Evolutionary conservation across 2,329 filamentous ascomycete species (phyloP), one percentile per base, ranked within the genome.

Genomic region (Bipolaris cookei): DNA sequence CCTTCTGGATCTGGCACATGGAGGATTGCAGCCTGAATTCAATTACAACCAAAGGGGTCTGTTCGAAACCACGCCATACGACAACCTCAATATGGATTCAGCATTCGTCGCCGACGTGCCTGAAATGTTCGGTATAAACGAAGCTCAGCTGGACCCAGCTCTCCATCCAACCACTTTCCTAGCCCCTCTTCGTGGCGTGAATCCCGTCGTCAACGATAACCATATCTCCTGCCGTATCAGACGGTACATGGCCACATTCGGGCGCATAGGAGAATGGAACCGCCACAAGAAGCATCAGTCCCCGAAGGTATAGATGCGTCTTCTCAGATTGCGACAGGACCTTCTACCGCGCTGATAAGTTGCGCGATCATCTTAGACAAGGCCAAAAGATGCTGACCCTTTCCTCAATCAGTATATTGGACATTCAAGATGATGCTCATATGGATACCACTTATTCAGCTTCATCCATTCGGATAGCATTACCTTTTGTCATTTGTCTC

Each of bases 261-360:
- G 52, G 20, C 63, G 59, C 32, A n/a, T 47, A 5, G 52, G 48
- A 38, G 64, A 68, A 21, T 64, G 53, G 30, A 62, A 61, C 32
- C 65, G 66, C 20, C 66, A 69, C 39, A 54, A 49, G 35, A 67
- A 54, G 37, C 63, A 69, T 30, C 34, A 21, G 7, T 8, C 23
- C 1, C 44, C 21, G 0, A 28, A 35, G 8, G 8, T 58, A 41
- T 34, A 28, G 13, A 18, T 69, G 67, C 52, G 11, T 23, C 0
- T 20, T 59, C 38, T 3, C 3, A 11, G 52, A 41, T 5, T 69
- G 65, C 34, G 16, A 21, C 11, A 65, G 25, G 58, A 37, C 57
- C 3, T 67, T 66, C 28, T 61, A 59, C 34, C 54, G 64, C 16
- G n/a, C 10, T 7, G 65, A 67, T 23, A 68, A 69, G 51, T n/a